Conservation (phyloP, 768 basidiomycete genomes). For the Boletus coccyginus region DNA sequence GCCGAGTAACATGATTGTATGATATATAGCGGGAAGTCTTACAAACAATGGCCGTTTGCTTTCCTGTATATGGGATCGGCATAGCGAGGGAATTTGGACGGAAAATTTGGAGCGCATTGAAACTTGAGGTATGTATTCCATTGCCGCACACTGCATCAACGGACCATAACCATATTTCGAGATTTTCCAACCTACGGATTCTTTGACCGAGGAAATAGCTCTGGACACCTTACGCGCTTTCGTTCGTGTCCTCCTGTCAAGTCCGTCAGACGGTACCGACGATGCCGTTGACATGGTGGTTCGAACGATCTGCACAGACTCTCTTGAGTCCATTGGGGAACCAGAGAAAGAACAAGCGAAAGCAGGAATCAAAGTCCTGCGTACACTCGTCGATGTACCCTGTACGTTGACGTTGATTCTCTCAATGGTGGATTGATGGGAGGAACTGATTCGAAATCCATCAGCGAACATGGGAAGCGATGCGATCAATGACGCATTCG, state of each 20-base stretch:
- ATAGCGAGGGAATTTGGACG: constrained; percentile 59
- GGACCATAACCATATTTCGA: constrained; percentile 30
- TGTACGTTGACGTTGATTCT: constrained; percentile 46
- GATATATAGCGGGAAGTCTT: constrained; percentile 76
- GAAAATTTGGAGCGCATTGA: constrained; percentile 88
- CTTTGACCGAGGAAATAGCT: constrained; percentile 69
- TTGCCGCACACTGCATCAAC: neutral
- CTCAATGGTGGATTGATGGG: neutral
- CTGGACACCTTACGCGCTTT: constrained; percentile 68
- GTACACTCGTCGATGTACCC: constrained; percentile 73
- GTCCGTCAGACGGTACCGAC: constrained; percentile 36
- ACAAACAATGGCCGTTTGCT: constrained; percentile 68
- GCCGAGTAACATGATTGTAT: constrained; percentile 1
- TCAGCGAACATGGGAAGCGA: constrained; percentile 68
- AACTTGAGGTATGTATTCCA: constrained; percentile 66
- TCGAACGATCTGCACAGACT: constrained; percentile 76
- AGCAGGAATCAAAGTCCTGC: constrained; percentile 81
- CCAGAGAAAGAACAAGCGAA: constrained; percentile 93
- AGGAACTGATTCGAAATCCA: constrained; percentile 5
- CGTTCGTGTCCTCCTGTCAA: constrained; percentile 68
- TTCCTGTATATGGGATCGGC: constrained; percentile 79
- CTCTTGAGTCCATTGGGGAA: constrained; percentile 73
- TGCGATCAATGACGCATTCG: constrained; percentile 64
- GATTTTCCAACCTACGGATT: constrained; percentile 92
- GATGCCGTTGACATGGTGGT: constrained; percentile 53